Evolutionary conservation across 2,329 filamentous ascomycete species (phyloP).

Genomic region (Cladophialophora bantiana): DNA sequence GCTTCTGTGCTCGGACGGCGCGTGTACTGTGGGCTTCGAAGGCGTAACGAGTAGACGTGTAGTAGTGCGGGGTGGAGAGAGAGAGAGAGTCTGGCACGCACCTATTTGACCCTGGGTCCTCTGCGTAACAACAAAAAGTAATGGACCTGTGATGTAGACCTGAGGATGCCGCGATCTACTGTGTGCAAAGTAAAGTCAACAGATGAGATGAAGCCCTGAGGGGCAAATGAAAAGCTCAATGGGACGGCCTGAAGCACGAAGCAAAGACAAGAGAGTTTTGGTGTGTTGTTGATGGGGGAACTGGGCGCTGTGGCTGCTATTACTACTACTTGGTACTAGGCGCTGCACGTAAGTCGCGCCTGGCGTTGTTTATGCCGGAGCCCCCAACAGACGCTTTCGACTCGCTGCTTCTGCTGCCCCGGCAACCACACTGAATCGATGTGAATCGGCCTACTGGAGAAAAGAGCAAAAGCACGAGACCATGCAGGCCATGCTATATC

Average conservation of each 20-base stretch:
- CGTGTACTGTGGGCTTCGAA: not conserved
- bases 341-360: slow-evolving; percentile 20
- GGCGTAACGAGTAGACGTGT: not conserved
- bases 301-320: not conserved
- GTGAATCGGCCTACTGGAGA: too few species aligned
- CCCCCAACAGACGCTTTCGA: not conserved
- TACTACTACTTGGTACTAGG: too few species aligned
- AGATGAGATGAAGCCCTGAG: not conserved
- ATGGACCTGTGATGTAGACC: slow-evolving; percentile 1
- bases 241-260: not conserved
- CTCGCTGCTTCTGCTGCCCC: slow-evolving; percentile 9
- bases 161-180: slow-evolving; percentile 1
- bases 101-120: not conserved
- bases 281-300: slow-evolving; percentile 17
- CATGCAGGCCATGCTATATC: too few species aligned
- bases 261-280: slow-evolving; percentile 6
- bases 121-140: not conserved
- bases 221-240: not conserved
- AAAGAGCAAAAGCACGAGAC: too few species aligned
- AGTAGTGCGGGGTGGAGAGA: not conserved
- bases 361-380: slow-evolving; percentile 17
- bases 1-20: slow-evolving; percentile 7
- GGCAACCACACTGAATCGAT: slow-evolving; percentile 7
- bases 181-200: not conserved
- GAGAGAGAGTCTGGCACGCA: not conserved